Evolutionary conservation across 2,329 filamentous ascomycete genomes (phyloP).

Genomic region (Phoma sp.): DNA sequence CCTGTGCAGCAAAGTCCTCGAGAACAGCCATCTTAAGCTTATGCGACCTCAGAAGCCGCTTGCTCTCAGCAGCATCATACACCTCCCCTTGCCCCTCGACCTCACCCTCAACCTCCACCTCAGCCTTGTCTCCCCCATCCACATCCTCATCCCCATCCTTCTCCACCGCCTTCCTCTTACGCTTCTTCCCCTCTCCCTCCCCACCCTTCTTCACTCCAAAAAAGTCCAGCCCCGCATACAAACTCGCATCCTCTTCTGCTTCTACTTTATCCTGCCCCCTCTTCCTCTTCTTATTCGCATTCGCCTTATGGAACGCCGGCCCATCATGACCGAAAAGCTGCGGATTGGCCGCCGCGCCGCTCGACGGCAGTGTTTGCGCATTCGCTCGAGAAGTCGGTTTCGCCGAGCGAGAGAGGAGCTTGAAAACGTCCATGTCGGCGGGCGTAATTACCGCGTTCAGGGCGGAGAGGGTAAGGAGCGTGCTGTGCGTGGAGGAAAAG

Average conservation of each 20-base stretch:
- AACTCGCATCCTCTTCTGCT: conserved; percentile 7
- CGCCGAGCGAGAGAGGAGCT: conserved; percentile 73
- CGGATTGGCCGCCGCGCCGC: conserved; percentile 69
- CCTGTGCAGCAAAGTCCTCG: conserved; percentile 52
- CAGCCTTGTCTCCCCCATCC: neutral
- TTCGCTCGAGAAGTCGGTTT: too few species aligned
- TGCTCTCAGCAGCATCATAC: conserved; percentile 74
- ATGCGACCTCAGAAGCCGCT: conserved; percentile 77
- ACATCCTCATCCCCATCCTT: conserved; percentile 7
- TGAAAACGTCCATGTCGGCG: conserved; percentile 73
- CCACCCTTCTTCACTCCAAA: conserved; percentile 43
- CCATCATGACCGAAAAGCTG: conserved; percentile 67
- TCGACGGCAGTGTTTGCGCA: conserved; percentile 66
- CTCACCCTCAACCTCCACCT: conserved; percentile 50
- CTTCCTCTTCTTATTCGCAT: conserved; percentile 53
- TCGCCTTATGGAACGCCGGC: conserved; percentile 27
- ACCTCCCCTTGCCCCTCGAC: conserved; percentile 65
- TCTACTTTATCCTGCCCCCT: conserved; percentile 37
- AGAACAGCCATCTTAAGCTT: conserved; percentile 84
- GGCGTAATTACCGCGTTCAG: neutral
- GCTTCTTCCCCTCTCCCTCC: conserved; percentile 23
- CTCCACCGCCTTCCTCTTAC: conserved; percentile 23
- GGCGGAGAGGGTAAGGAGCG: neutral
- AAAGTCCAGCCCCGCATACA: conserved; percentile 53
- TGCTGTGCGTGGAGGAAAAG: too few species aligned